Percentiles rank a stretch among this genome's conserved stretches.
phyloP scores from a whole-genome alignment of 441 rosid species.

The Macaranga tanarius region DNA sequence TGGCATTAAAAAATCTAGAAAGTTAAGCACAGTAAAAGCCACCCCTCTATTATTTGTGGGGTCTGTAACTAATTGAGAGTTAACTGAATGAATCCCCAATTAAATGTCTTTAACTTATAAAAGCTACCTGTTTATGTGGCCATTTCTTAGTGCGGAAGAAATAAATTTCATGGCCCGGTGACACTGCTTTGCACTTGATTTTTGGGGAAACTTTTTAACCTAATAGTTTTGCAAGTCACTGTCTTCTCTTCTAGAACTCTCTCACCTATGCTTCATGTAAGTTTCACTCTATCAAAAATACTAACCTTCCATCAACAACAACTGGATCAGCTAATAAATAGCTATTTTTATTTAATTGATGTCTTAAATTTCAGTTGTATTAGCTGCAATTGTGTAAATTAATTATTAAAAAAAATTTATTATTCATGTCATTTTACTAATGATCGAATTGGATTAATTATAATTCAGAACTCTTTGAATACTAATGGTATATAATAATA shows the following conservation, averaged over 20 bases:
- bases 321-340: too few relatives aligned
- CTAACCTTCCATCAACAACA: too few relatives aligned
- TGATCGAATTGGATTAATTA: too few relatives aligned
- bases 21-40: not conserved
- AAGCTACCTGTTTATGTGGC: constrained; percentile 23
- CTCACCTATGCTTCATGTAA: not conserved
- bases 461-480: too few relatives aligned
- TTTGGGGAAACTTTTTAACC: not conserved
- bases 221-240: not conserved
- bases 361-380: too few relatives aligned
- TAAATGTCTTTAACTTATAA: not conserved
- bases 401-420: too few relatives aligned
- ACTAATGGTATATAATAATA: too few relatives aligned
- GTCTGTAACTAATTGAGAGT: too few relatives aligned
- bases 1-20: not conserved
- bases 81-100: constrained; percentile 1
- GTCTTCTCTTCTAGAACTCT: not conserved
- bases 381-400: too few relatives aligned
- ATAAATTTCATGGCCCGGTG: constrained; percentile 1
- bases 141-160: constrained; percentile 45
- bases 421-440: too few relatives aligned
- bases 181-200: not conserved
- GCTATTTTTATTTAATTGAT: too few relatives aligned
- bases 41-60: not conserved
- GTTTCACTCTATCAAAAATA: too few relatives aligned